Evolutionary conservation across 306 rosid species (phyloP), one percentile per base, ranked within the genome.

Genomic region (Cyamopsis tetragonoloba): DNA sequence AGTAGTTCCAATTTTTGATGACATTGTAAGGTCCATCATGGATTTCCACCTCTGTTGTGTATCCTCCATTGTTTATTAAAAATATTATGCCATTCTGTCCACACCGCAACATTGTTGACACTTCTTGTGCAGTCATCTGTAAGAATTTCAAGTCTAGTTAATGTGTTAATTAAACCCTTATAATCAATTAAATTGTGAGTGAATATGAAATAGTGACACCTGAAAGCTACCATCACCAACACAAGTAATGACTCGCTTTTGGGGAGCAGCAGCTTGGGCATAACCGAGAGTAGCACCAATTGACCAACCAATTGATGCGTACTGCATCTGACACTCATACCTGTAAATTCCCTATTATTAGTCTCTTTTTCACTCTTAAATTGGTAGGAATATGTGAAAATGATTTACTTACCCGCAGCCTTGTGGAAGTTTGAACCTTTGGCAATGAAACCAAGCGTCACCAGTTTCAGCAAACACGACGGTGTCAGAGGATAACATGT

Each of bases 211-310:
- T 20, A 20, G 49, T 34, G 13, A 50, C 1, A 70, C 75, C 67
- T 70, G 75, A 7, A 70, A 70, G 55, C 66, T 41, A 28, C 74
- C 74, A 56, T 69, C 74, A 4, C 74, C 74, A 55, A 69, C 23
- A 56, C 74, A 69, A 11, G 74, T 26, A 56, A 70, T 56, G 3
- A 70, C 67, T 44, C 75, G 15, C 59, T 70, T 70, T 0, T 42
- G 24, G 7, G 74, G 67, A 57, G 44, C 57, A 57, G 44, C 57
- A 57, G 75, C 59, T 23, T 39, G 34, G 0, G 56, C 67, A 57
- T 70, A 70, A 7, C 67, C 67, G 57, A 70, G 67, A 42, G 37
- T 70, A n/a, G 75, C 75, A 19, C 75, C 67, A 30, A 70, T 19
- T 27, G 74, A 69, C 74, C 74, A 69, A 41, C 74, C 74, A 10